Evolutionary conservation across 768 basidiomycete species (phyloP).

Genomic region (Rhodotorula graminis): DNA sequence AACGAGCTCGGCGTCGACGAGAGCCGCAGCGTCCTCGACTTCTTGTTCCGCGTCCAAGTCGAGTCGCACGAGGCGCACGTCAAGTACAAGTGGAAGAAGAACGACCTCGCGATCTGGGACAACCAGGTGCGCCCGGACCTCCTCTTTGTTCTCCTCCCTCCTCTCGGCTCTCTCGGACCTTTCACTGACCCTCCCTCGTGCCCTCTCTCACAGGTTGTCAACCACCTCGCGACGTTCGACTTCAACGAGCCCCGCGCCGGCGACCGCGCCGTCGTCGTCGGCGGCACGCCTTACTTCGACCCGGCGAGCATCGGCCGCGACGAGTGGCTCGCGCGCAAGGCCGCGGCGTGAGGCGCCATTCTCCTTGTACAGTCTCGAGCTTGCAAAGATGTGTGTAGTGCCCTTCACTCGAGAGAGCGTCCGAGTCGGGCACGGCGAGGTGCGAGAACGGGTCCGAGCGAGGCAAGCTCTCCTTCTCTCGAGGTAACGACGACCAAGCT

Average conservation of each 20-base stretch:
- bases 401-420: too few relatives aligned
- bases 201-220: slow-evolving; percentile 1
- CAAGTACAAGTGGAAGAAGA: slow-evolving; percentile 32
- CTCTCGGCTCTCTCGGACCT: background rate
- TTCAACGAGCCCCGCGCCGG: slow-evolving; percentile 20
- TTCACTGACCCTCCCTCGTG: background rate
- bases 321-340: background rate
- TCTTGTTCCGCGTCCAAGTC: slow-evolving; percentile 45
- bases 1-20: slow-evolving; percentile 39
- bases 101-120: slow-evolving; percentile 42
- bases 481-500: too few relatives aligned
- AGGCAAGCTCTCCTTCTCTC: too few relatives aligned
- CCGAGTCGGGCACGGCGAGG: too few relatives aligned
- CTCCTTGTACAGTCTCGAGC: too few relatives aligned
- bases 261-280: slow-evolving; percentile 33
- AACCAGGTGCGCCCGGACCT: slow-evolving; percentile 16
- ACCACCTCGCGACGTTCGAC: slow-evolving; percentile 28
- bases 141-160: too few relatives aligned
- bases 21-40: slow-evolving; percentile 44
- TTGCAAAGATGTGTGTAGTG: too few relatives aligned
- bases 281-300: slow-evolving; percentile 20
- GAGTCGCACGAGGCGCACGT: slow-evolving; percentile 44
- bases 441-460: too few relatives aligned
- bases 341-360: too few relatives aligned
- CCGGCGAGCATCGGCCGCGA: background rate